Conservation (phyloP, 192 early-diverging fungal species). For the Diversispora epigaea region DNA sequence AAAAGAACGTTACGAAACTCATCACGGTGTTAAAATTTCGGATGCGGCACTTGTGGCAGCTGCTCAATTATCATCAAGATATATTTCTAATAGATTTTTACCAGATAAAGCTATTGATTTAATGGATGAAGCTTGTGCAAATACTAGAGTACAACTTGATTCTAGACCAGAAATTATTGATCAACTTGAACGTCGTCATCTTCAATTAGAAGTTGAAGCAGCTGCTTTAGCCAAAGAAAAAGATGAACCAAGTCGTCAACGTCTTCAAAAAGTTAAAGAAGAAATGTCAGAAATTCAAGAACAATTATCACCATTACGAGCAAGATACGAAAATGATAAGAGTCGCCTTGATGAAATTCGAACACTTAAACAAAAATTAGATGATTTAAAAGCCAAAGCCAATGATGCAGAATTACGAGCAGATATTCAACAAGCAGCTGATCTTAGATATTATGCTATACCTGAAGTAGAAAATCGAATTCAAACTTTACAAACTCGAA, state of each 20-base stretch:
- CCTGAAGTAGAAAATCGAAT: conserved; percentile 85
- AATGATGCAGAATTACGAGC: conserved; percentile 80
- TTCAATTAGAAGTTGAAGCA: conserved; percentile 96
- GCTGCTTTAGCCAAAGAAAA: conserved; percentile 94
- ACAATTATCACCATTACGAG: conserved; percentile 84
- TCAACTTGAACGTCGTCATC: conserved; percentile 83
- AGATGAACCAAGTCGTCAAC: conserved; percentile 73
- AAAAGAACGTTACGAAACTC: conserved; percentile 78
- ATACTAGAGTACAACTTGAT: conserved; percentile 93
- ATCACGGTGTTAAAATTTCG: conserved; percentile 79
- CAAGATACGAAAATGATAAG: conserved; percentile 82
- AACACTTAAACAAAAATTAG: conserved; percentile 81
- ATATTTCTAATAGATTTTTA: conserved; percentile 70
- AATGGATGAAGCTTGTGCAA: conserved; percentile 96
- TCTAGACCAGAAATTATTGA: conserved; percentile 97
- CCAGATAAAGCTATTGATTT: conserved; percentile 84
- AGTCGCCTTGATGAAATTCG: conserved; percentile 87
- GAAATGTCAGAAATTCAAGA: conserved; percentile 84
- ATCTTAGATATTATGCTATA: conserved; percentile 91
- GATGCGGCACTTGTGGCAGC: conserved; percentile 77
- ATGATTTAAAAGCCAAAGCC: conserved; percentile 83
- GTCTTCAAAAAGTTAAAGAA: conserved; percentile 75
- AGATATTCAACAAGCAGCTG: conserved; percentile 86
- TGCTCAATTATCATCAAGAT: conserved; percentile 70
- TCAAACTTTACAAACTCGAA: conserved; percentile 63